Conservation (phyloP, 352 stramenopile species). For the Phytopythium helicoides region DNA sequence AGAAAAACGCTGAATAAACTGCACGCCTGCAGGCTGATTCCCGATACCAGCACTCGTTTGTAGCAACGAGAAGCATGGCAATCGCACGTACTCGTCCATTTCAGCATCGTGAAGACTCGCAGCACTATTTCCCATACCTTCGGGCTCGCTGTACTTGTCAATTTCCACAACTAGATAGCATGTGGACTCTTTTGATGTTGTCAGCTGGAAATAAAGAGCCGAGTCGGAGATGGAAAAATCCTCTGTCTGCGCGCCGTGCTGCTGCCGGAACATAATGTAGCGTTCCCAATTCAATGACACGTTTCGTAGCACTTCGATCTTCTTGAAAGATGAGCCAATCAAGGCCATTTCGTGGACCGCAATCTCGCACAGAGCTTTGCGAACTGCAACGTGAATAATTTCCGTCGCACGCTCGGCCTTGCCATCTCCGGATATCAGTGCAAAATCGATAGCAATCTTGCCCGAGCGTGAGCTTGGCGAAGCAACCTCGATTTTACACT, state of each 20-base stretch:
- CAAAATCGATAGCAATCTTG: conserved; percentile 57
- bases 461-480: conserved; percentile 29
- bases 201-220: conserved; percentile 82
- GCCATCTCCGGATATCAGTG: conserved; percentile 65
- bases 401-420: conserved; percentile 73
- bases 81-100: conserved; percentile 64
- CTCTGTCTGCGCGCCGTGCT: conserved; percentile 72
- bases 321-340: conserved; percentile 72
- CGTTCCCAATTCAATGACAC: conserved; percentile 84
- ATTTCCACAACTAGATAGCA: conserved; percentile 87
- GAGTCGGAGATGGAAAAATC: conserved; percentile 82
- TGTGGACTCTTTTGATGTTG: conserved; percentile 78
- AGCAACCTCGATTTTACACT: conserved; percentile 74
- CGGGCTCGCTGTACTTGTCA: conserved; percentile 77
- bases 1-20: conserved; percentile 84
- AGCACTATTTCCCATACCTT: conserved; percentile 32
- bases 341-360: conserved; percentile 81
- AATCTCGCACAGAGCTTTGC: conserved; percentile 76
- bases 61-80: conserved; percentile 80
- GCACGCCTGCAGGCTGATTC: conserved; percentile 62
- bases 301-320: conserved; percentile 77
- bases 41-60: conserved; percentile 62
- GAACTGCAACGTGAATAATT: conserved; percentile 64
- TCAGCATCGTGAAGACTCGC: conserved; percentile 50
- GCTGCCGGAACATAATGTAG: conserved; percentile 81